These are phyloP conservation scores for Blastobotrys terrestris DNA, from an alignment of 805 yeast species.

Conservation along the genomic window DNA sequence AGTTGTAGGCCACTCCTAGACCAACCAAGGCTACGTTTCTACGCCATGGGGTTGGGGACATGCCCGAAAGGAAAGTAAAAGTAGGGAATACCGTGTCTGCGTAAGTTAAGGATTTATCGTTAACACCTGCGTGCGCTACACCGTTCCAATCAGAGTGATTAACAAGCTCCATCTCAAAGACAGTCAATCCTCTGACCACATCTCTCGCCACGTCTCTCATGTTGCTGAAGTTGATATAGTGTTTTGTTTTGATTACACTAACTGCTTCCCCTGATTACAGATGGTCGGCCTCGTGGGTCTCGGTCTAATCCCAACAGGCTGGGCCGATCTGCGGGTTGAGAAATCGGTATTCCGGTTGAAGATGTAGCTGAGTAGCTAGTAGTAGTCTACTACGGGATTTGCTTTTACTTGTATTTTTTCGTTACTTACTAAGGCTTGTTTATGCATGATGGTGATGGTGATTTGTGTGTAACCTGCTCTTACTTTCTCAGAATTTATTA, in stretches of 20 bases:
- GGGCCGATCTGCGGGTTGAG: no score
- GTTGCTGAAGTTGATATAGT: no score
- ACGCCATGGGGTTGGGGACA: conserved; percentile 17
- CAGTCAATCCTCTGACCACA: conserved; percentile 25
- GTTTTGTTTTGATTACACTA: neutral
- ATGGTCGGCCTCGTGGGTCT: neutral
- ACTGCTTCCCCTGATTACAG: neutral
- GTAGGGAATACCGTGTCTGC: conserved; percentile 30
- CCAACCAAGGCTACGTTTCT: conserved; percentile 22
- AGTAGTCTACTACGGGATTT: no score
- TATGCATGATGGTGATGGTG: no score
- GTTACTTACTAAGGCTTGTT: no score
- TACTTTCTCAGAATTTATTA: no score
- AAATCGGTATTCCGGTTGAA: no score
- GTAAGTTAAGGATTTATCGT: conserved; percentile 21
- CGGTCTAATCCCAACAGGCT: no score
- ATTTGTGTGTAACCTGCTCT: no score
- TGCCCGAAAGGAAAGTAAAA: conserved; percentile 27
- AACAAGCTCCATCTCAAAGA: conserved; percentile 28
- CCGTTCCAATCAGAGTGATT: conserved; percentile 14
- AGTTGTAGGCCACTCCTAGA: conserved; percentile 27
- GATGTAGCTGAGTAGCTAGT: no score
- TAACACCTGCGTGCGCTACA: conserved; percentile 22
- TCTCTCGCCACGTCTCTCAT: conserved; percentile 25
- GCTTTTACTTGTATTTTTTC: no score